A percentile compares a stretch with the other conserved stretches of the same genome.
These are phyloP conservation scores for Pichia californica DNA, from an alignment of 805 yeast genomes.

Conservation along the genomic window DNA sequence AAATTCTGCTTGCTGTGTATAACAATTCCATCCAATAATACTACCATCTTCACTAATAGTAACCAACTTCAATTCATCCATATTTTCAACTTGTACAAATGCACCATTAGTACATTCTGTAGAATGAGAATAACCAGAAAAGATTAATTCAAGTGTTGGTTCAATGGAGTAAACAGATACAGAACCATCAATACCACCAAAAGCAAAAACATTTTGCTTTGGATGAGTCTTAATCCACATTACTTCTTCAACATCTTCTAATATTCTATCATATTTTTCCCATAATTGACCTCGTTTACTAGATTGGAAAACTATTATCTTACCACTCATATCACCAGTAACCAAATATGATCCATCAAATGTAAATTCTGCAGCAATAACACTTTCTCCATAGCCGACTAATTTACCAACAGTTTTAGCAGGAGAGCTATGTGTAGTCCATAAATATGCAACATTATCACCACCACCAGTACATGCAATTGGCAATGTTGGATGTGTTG, in stretches of 20 bases:
- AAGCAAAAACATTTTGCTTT: slow-evolving; percentile 68
- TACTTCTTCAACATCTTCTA: slow-evolving; percentile 87
- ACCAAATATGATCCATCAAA: slow-evolving; percentile 72
- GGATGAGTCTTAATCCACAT: slow-evolving; percentile 83
- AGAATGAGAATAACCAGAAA: slow-evolving; percentile 78
- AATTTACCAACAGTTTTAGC: slow-evolving; percentile 74
- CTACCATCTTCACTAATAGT: slow-evolving; percentile 83
- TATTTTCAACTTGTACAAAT: slow-evolving; percentile 56
- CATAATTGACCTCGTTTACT: slow-evolving; percentile 77
- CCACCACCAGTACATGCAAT: slow-evolving; percentile 92
- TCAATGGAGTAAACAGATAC: slow-evolving; percentile 87
- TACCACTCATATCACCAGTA: slow-evolving; percentile 95
- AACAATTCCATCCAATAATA: slow-evolving; percentile 85
- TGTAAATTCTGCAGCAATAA: slow-evolving; percentile 78
- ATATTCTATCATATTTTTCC: slow-evolving; percentile 36
- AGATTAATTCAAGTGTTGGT: slow-evolving; percentile 57
- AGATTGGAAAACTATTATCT: slow-evolving; percentile 64
- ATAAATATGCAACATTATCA: slow-evolving; percentile 79
- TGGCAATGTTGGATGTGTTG: slow-evolving; percentile 79
- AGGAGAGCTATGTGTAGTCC: slow-evolving; percentile 89
- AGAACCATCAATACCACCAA: slow-evolving; percentile 88
- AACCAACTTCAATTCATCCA: slow-evolving; percentile 56
- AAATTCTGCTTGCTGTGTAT: slow-evolving; percentile 63
- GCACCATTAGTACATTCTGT: slow-evolving; percentile 74
- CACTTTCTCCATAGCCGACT: slow-evolving; percentile 81